Evolutionary conservation across 2,329 filamentous ascomycete species (phyloP), one percentile per base, ranked within the genome.

Genomic region (Phialophora verrucosa): DNA sequence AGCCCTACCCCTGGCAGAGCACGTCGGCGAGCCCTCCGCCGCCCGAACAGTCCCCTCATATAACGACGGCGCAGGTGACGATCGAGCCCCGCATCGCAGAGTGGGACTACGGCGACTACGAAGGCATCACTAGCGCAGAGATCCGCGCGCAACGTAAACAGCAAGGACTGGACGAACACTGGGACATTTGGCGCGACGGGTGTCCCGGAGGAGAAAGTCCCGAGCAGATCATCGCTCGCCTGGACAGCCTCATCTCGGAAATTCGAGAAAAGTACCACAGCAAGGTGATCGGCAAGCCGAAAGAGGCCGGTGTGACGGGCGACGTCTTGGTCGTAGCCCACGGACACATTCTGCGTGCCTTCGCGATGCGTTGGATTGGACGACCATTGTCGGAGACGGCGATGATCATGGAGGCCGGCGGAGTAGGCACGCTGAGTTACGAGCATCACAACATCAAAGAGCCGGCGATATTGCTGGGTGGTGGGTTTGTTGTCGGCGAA

Each of bases 131-230:
- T 42, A 89, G 85, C 68, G 79, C 83, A 17, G 83, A 92, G 71
- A 96, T 96, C 75, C 83, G 85, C 59, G 82, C 83, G 60, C 74
- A 80, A 71, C 85, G 85, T 59, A 82, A 79, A 66, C 81, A 84
- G 73, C 81, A 87, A 65, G 91, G 90, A 7, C 71, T 81, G 49
- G 53, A 55, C 27, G 83, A 81, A 3, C 77, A 79, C 27, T 96
- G 92, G 92, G 90, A 95, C 79, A 96, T 96, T 70, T 96, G 92
- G 92, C 83, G 82, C n/a, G 92, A 96, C 75, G 92, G 92, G 0
- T 96, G 92, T 78, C 90, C 90, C 1, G 91, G 89, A 2, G 93
- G 93, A 76, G 92, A 96, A 89, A 81, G 88, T 84, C 91, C 93
- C 0, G 81, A 87, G 49, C 87, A 97, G 64, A 85, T 97, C 49